phyloP scores from a whole-genome alignment of 2,329 filamentous ascomycete species.

The Colletotrichum ledebouriae region DNA sequence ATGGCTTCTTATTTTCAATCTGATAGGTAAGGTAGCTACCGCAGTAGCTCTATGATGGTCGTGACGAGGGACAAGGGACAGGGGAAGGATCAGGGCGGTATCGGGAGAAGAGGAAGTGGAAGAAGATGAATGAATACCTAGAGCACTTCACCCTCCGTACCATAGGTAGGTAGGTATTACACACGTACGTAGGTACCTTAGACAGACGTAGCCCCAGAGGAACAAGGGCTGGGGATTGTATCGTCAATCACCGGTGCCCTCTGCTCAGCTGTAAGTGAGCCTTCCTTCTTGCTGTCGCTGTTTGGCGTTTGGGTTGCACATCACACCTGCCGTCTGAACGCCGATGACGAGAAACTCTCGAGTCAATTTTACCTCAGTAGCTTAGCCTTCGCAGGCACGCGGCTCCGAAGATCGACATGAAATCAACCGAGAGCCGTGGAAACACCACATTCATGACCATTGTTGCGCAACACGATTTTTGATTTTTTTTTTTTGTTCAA shows the following conservation, averaged over 20 bases:
- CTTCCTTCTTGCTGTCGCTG: neutral
- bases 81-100: slow-evolving; percentile 10
- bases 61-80: neutral
- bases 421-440: slow-evolving; percentile 16
- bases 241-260: no score
- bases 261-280: neutral
- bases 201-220: no score
- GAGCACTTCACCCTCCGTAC: neutral
- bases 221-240: no score
- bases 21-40: no score
- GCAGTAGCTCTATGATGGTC: no score
- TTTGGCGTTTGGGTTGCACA: neutral
- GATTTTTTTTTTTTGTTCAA: no score
- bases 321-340: no score
- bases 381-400: neutral
- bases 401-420: neutral
- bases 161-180: neutral
- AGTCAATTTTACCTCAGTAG: neutral
- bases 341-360: slow-evolving; percentile 20
- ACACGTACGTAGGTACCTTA: neutral
- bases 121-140: neutral
- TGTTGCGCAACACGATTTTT: neutral
- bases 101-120: slow-evolving; percentile 21
- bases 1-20: no score
- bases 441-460: neutral